Conservation (phyloP, 345 rosid genomes). For the Dovyalis caffra region DNA sequence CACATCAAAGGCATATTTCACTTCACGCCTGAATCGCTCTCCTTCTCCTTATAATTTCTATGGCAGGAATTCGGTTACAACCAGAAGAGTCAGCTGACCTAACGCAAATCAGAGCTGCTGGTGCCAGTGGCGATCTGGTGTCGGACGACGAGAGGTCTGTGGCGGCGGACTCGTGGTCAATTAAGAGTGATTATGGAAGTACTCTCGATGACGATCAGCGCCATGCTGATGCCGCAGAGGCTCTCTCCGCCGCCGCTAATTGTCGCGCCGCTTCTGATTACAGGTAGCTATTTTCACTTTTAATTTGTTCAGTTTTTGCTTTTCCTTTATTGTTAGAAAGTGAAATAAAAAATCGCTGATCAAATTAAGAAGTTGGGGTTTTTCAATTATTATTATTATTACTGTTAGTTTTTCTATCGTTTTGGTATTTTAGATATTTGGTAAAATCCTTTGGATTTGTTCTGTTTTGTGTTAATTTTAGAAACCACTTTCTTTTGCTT, state of each 20-base stretch:
- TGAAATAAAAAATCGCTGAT: too few species aligned
- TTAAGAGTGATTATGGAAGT: constrained; percentile 96
- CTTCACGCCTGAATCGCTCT: too few species aligned
- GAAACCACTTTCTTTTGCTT: too few species aligned
- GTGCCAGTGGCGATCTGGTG: constrained; percentile 44
- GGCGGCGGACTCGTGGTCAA: constrained; percentile 99
- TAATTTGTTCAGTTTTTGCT: neutral
- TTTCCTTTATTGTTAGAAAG: neutral
- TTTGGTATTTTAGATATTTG: too few species aligned
- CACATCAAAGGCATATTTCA: too few species aligned
- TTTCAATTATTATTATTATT: too few species aligned
- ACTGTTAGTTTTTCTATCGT: too few species aligned
- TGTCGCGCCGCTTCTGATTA: constrained; percentile 81
- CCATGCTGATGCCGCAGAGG: constrained; percentile 92
- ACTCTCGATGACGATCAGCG: constrained; percentile 99
- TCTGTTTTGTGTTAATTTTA: too few species aligned
- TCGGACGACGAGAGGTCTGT: constrained; percentile 98
- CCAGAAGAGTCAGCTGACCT: constrained; percentile 27
- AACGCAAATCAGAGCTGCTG: constrained; percentile 8
- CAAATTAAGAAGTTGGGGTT: too few species aligned
- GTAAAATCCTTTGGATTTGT: too few species aligned
- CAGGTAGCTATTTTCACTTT: constrained; percentile 34
- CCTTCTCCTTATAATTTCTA: neutral
- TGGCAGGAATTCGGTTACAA: constrained; percentile 29
- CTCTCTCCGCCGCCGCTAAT: constrained; percentile 68